These are phyloP conservation scores for Didymella glomerata DNA, from an alignment of 2,329 filamentous ascomycete species.

Conservation along the genomic window DNA sequence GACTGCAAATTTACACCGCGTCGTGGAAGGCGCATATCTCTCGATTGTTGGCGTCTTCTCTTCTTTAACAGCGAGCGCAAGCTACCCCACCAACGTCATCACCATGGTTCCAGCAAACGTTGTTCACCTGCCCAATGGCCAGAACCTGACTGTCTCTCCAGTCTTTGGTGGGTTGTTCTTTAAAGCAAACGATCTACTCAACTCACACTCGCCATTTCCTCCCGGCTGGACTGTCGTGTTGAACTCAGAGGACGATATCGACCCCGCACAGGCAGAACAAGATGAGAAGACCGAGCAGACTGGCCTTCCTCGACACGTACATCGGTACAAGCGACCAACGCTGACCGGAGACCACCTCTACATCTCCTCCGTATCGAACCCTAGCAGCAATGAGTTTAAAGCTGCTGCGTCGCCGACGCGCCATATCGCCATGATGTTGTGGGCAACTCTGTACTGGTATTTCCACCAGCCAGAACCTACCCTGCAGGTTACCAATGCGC, in stretches of 20 bases:
- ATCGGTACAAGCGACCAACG: constrained; percentile 77
- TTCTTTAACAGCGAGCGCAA: constrained; percentile 14
- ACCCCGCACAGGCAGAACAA: constrained; percentile 45
- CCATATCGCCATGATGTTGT: constrained; percentile 96
- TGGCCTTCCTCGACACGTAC: constrained; percentile 56
- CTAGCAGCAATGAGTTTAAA: constrained; percentile 80
- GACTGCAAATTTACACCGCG: constrained; percentile 15
- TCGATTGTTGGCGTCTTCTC: constrained; percentile 1
- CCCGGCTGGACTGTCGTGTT: constrained; percentile 91
- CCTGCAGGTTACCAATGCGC: constrained; percentile 67
- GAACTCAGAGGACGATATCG: constrained; percentile 67
- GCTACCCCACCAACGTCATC: constrained; percentile 44
- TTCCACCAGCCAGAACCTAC: constrained; percentile 85
- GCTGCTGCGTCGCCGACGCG: constrained; percentile 81
- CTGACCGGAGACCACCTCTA: constrained; percentile 82
- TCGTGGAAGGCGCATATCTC: constrained; percentile 3
- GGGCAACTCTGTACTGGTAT: constrained; percentile 95
- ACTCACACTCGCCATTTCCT: constrained; percentile 73
- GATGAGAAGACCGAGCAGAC: constrained; percentile 44
- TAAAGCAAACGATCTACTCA: constrained; percentile 79
- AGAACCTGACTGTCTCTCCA: constrained; percentile 79
- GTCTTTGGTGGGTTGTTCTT: constrained; percentile 94
- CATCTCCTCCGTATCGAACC: constrained; percentile 90
- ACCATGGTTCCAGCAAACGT: constrained; percentile 55
- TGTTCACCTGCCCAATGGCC: constrained; percentile 85